Evolutionary conservation across 2,329 filamentous ascomycete species (phyloP).

Genomic region (Tolypocladium ovalisporum): DNA sequence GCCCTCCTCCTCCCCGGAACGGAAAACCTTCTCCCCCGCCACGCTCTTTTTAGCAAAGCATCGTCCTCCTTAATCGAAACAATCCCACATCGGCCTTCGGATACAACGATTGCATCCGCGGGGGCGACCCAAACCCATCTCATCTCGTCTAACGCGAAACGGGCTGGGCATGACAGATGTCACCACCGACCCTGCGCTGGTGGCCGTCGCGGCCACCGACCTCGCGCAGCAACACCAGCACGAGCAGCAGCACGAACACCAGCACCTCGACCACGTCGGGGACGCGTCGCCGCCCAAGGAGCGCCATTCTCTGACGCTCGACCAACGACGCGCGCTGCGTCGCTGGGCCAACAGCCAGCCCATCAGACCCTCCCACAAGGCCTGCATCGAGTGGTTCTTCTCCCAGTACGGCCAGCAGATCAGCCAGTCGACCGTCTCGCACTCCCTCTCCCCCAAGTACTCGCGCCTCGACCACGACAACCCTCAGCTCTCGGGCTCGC

Average conservation of each 20-base stretch:
- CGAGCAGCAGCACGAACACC: neutral
- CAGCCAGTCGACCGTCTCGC: conserved; percentile 52
- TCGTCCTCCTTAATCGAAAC: conserved; percentile 24
- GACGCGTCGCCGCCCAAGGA: conserved; percentile 25
- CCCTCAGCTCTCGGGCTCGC: conserved; percentile 50
- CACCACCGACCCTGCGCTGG: conserved; percentile 27
- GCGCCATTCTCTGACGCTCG: conserved; percentile 49
- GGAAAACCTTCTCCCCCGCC: conserved; percentile 11
- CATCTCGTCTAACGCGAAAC: conserved; percentile 15
- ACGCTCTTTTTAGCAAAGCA: conserved; percentile 16
- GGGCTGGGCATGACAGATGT: conserved; percentile 22
- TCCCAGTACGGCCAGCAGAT: conserved; percentile 47
- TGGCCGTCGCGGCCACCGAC: conserved; percentile 19
- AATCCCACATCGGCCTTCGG: conserved; percentile 22
- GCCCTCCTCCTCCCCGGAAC: too few species aligned
- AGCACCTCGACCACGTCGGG: conserved; percentile 2
- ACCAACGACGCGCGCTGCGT: conserved; percentile 49
- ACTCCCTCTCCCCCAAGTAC: conserved; percentile 51
- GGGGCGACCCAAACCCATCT: conserved; percentile 14
- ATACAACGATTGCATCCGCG: conserved; percentile 27
- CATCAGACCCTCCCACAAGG: conserved; percentile 47
- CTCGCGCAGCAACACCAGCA: conserved; percentile 9
- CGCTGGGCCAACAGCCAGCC: conserved; percentile 48
- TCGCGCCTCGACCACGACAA: conserved; percentile 48
- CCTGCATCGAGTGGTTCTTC: conserved; percentile 54